Conservation (phyloP, 2,329 filamentous ascomycete genomes). For the Mycosphaerella sp. region DNA sequence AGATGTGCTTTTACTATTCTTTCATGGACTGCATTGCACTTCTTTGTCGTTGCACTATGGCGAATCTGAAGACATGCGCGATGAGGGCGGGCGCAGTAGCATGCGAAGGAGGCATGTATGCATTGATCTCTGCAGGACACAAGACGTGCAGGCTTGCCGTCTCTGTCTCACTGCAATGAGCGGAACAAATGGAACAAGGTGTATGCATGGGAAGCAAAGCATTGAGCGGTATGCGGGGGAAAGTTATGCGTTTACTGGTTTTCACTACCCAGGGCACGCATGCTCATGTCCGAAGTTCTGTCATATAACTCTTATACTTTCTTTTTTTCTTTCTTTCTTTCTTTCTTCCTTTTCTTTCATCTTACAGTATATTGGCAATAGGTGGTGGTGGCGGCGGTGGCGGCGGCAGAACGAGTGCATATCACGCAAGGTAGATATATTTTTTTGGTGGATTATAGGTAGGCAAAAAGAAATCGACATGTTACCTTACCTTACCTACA, state of each 20-base stretch:
- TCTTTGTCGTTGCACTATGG: background rate
- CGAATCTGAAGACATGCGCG: background rate
- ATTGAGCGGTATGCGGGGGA: background rate
- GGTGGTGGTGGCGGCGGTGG: no score
- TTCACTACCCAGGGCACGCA: background rate
- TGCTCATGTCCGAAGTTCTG: background rate
- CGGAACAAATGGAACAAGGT: background rate
- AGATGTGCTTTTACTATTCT: background rate
- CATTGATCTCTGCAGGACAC: slow-evolving; percentile 8
- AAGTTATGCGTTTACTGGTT: background rate
- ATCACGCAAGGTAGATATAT: background rate
- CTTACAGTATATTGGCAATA: background rate
- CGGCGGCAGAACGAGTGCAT: background rate
- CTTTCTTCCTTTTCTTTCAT: no score
- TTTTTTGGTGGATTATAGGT: no score
- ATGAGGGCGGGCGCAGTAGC: background rate
- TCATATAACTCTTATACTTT: background rate
- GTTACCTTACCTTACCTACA: no score
- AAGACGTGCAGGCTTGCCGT: slow-evolving; percentile 8
- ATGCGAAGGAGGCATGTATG: background rate
- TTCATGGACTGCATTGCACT: background rate
- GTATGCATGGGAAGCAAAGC: slow-evolving; percentile 1
- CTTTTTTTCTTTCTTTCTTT: no score
- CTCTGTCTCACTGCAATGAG: background rate
- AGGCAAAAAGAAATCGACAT: background rate